A percentile compares a stretch with the other conserved stretches of the same genome.
Conservation (phyloP, 129 eudicot genomes). For the Artemisia argyi region DNA sequence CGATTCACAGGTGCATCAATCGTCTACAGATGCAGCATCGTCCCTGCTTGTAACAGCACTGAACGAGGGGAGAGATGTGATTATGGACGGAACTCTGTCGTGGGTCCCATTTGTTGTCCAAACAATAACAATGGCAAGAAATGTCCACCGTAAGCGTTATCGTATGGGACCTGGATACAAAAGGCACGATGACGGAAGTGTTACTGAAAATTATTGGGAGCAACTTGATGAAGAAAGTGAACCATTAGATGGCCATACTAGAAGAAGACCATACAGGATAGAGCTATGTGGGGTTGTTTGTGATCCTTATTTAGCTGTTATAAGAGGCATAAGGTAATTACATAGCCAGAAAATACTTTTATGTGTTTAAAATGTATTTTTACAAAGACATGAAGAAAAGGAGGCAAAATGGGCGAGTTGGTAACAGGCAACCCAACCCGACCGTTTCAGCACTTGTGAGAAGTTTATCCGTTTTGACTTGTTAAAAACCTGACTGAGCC, state of each 20-base stretch:
- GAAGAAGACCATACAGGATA: conserved; percentile 85
- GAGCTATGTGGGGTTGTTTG: conserved; percentile 94
- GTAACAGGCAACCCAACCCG: background rate
- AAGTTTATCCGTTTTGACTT: background rate
- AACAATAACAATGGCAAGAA: conserved; percentile 97
- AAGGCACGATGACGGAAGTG: conserved; percentile 60
- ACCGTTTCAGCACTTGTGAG: too few species aligned
- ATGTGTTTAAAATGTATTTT: background rate
- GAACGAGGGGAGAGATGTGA: conserved; percentile 95
- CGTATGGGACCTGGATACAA: conserved; percentile 95
- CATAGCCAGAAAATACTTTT: background rate
- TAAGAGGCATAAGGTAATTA: conserved; percentile 85
- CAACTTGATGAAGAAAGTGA: conserved; percentile 79
- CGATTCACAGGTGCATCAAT: conserved; percentile 82
- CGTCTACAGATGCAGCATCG: conserved; percentile 99
- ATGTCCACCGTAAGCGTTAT: conserved; percentile 80
- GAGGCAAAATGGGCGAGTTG: background rate
- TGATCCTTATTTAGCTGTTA: conserved; percentile 93
- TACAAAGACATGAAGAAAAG: background rate
- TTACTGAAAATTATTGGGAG: conserved; percentile 91
- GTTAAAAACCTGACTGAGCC: background rate
- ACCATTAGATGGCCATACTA: conserved; percentile 47
- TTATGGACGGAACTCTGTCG: conserved; percentile 99
- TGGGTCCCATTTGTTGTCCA: conserved; percentile 98
- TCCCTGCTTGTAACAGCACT: conserved; percentile 96